A percentile compares a stretch with the other conserved stretches of the same genome.
phyloP scores from a whole-genome alignment of 1,284 basidiomycete genomes.

The Rhizopogon hawkerae region DNA sequence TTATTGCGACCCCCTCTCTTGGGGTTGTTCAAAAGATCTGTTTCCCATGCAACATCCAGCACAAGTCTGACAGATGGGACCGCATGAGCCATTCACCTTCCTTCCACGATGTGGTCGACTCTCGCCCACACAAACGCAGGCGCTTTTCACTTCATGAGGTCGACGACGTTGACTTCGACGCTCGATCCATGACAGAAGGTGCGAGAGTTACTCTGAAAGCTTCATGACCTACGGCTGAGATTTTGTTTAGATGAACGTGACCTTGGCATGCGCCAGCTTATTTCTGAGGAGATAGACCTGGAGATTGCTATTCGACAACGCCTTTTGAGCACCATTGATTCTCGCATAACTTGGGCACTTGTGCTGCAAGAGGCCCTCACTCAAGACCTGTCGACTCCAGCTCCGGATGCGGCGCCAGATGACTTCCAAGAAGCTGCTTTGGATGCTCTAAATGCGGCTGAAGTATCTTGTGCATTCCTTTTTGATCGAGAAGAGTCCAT shows the following conservation, averaged over 20 bases:
- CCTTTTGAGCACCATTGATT: slow-evolving; percentile 46
- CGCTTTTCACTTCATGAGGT: slow-evolving; percentile 5
- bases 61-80: slow-evolving; percentile 11
- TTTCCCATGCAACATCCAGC: neutral
- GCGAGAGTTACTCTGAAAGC: slow-evolving; percentile 3
- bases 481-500: slow-evolving; percentile 35
- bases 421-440: slow-evolving; percentile 46
- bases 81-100: slow-evolving; percentile 18
- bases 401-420: slow-evolving; percentile 12
- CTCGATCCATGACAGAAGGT: slow-evolving; percentile 16
- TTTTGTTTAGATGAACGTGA: slow-evolving; percentile 14
- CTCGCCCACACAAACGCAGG: slow-evolving; percentile 10
- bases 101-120: slow-evolving; percentile 12
- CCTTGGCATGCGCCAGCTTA: slow-evolving; percentile 14
- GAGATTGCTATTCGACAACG: slow-evolving; percentile 56
- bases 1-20: neutral
- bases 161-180: slow-evolving; percentile 12
- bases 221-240: neutral
- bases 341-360: slow-evolving; percentile 60
- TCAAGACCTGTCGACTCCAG: slow-evolving; percentile 21
- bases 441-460: slow-evolving; percentile 46
- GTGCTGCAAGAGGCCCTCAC: slow-evolving; percentile 46
- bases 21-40: neutral
- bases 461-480: slow-evolving; percentile 43
- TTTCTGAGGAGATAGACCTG: slow-evolving; percentile 47